These are phyloP conservation scores for Calamus simplicifolius DNA, from an alignment of 176 grass and related monocot species.

Conservation along the genomic window DNA sequence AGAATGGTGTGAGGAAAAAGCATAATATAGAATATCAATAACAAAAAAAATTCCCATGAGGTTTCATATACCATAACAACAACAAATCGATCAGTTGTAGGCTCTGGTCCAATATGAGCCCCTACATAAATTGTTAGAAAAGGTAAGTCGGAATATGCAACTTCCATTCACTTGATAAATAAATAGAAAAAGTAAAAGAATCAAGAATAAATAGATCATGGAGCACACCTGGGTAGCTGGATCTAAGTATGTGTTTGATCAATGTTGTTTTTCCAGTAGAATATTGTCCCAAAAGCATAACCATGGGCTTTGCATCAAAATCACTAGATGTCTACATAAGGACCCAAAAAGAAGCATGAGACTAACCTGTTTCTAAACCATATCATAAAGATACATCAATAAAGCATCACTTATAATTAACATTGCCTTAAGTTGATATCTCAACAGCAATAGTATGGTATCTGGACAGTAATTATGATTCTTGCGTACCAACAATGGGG, in stretches of 20 bases:
- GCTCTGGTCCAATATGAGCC: constrained; percentile 99
- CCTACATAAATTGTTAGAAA: constrained; percentile 29
- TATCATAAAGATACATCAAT: too few species aligned
- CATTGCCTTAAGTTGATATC: too few species aligned
- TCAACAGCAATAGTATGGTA: too few species aligned
- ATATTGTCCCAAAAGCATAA: constrained; percentile 99
- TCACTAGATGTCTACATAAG: constrained; percentile 79
- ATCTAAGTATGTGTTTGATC: constrained; percentile 87
- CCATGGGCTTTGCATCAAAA: constrained; percentile 99
- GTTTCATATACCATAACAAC: constrained; percentile 54
- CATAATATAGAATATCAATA: not conserved
- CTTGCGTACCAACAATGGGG: constrained; percentile 60
- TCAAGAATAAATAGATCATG: not conserved
- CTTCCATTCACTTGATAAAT: not conserved
- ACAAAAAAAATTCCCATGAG: constrained; percentile 12
- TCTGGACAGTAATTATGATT: too few species aligned
- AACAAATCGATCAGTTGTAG: constrained; percentile 98
- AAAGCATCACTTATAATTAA: too few species aligned
- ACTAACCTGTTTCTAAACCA: too few species aligned
- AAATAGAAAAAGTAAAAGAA: not conserved
- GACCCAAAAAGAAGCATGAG: constrained; percentile 4
- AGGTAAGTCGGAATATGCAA: not conserved
- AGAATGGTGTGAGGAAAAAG: too few species aligned
- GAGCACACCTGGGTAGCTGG: constrained; percentile 77
- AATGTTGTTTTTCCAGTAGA: constrained; percentile 99